Evolutionary conservation across 345 rosid genomes (phyloP).

Genomic region (Erysimum cheiranthoides): DNA sequence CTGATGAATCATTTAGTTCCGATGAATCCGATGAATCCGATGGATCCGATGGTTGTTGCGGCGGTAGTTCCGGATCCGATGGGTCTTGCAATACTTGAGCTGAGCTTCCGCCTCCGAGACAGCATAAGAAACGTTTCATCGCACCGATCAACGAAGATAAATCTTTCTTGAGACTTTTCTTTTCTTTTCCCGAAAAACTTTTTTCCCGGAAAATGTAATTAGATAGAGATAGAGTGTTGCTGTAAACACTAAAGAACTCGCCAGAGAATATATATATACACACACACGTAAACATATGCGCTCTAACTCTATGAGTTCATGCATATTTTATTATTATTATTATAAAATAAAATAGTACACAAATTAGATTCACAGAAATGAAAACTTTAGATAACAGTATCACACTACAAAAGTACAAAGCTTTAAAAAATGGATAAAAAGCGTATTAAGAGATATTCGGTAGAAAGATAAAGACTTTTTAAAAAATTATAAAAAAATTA

Average conservation of each 20-base stretch:
- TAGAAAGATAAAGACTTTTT: not conserved
- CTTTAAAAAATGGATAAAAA: too few species aligned
- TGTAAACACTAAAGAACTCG: not conserved
- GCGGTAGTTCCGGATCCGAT: conserved; percentile 1
- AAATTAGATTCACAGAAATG: not conserved
- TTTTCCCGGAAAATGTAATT: conserved; percentile 29
- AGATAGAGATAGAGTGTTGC: not conserved
- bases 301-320: not conserved
- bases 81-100: not conserved
- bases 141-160: not conserved
- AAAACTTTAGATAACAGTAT: not conserved
- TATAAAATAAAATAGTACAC: not conserved
- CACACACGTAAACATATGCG: not conserved
- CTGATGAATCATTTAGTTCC: not conserved
- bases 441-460: too few species aligned
- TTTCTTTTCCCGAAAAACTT: conserved; percentile 6
- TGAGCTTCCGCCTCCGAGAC: conserved; percentile 29
- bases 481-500: not conserved
- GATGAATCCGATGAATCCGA: not conserved
- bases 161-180: conserved; percentile 27
- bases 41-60: not conserved
- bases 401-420: not conserved
- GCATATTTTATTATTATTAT: not conserved
- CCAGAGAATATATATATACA: not conserved
- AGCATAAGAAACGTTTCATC: not conserved